Evolutionary conservation across 352 stramenopile genomes (phyloP).

Genomic region (Pythium oligandrum): DNA sequence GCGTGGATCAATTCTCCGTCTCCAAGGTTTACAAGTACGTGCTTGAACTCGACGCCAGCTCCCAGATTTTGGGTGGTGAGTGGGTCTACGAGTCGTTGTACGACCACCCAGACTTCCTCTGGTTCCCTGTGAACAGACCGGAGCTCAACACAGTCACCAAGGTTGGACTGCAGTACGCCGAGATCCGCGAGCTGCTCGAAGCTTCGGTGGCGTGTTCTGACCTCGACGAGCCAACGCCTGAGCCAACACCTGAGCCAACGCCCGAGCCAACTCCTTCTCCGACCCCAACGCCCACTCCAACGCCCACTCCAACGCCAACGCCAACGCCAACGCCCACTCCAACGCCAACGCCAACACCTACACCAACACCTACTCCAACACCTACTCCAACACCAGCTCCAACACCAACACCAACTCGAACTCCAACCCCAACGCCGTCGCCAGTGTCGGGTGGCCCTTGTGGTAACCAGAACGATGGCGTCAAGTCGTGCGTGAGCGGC

Average conservation of each 20-base stretch:
- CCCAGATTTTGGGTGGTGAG: conserved; percentile 62
- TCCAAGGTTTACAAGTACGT: conserved; percentile 63
- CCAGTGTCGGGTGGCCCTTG: conserved; percentile 3
- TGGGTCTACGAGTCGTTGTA: conserved; percentile 50
- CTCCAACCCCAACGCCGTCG: not conserved
- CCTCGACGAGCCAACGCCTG: not conserved
- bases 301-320: not conserved
- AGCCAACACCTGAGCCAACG: conserved; percentile 2
- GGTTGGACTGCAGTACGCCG: conserved; percentile 4
- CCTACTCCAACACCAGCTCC: not conserved
- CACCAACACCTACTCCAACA: not conserved
- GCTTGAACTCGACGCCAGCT: conserved; percentile 51
- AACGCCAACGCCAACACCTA: not conserved
- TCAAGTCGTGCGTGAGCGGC: conserved; percentile 20
- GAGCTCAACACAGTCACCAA: conserved; percentile 3
- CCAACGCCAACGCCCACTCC: not conserved
- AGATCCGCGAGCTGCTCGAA: conserved; percentile 9
- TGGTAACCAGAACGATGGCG: not conserved
- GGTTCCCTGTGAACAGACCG: conserved; percentile 16
- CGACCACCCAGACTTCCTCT: conserved; percentile 67
- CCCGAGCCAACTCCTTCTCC: not conserved
- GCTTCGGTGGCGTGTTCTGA: conserved; percentile 4
- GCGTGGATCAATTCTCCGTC: conserved; percentile 49
- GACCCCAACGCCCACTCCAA: conserved; percentile 2
- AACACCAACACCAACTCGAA: too few relatives aligned